These are phyloP conservation scores for Pythium inflatum DNA, from an alignment of 352 stramenopile species.

Conservation along the genomic window DNA sequence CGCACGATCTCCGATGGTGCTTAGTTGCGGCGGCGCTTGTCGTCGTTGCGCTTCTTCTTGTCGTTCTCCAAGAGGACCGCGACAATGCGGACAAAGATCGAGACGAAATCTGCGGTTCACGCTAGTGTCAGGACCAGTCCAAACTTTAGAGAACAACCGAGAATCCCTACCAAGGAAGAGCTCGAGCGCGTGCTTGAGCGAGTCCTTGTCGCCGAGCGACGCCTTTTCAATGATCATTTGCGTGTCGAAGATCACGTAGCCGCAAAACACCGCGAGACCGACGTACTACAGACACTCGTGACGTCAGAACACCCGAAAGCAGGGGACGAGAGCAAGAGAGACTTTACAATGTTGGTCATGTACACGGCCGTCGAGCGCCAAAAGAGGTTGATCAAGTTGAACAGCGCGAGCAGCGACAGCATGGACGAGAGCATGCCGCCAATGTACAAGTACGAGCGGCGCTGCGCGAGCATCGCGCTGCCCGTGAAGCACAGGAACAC, in stretches of 20 bases:
- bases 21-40: conserved; percentile 34
- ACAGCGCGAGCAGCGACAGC: conserved; percentile 56
- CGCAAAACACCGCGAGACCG: conserved; percentile 88
- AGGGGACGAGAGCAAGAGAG: neutral
- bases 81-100: conserved; percentile 88
- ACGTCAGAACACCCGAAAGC: neutral
- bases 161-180: conserved; percentile 79
- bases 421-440: conserved; percentile 73
- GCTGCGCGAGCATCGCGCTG: conserved; percentile 75
- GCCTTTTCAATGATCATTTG: conserved; percentile 93
- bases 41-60: conserved; percentile 50
- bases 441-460: conserved; percentile 85
- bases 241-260: conserved; percentile 91
- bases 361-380: conserved; percentile 59
- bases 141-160: neutral
- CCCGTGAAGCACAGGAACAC: conserved; percentile 89
- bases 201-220: conserved; percentile 79
- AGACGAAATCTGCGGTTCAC: conserved; percentile 71
- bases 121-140: neutral
- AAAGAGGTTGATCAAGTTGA: conserved; percentile 70
- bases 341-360: conserved; percentile 57
- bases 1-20: neutral
- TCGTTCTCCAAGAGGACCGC: conserved; percentile 80
- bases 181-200: conserved; percentile 78
- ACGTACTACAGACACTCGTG: conserved; percentile 63